Evolutionary conservation across 2,329 filamentous ascomycete species (phyloP).

Genomic region (Xylariaceae sp.): DNA sequence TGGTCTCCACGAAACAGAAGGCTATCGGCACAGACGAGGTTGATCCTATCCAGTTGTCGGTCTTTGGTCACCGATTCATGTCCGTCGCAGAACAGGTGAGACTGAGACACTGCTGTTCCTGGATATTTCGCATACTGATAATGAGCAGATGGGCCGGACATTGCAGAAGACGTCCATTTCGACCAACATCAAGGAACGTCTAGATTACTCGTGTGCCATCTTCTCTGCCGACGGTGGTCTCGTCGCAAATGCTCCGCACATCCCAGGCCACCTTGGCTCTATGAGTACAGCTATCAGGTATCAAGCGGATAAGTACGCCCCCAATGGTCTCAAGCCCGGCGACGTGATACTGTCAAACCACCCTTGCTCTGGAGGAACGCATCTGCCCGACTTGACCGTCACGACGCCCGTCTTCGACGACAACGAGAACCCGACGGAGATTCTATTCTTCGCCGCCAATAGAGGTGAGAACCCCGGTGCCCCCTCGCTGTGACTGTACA

Average conservation of each 20-base stretch:
- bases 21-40: constrained; percentile 51
- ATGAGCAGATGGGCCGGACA: constrained; percentile 59
- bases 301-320: constrained; percentile 4
- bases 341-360: constrained; percentile 69
- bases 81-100: constrained; percentile 59
- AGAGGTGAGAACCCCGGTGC: constrained; percentile 25
- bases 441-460: constrained; percentile 15
- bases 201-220: constrained; percentile 74
- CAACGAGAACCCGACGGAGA: constrained; percentile 7
- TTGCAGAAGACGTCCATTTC: constrained; percentile 70
- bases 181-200: constrained; percentile 71
- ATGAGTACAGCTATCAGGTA: constrained; percentile 64
- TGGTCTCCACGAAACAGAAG: constrained; percentile 46
- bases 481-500: not conserved
- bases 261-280: constrained; percentile 66
- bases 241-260: constrained; percentile 66
- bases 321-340: constrained; percentile 54
- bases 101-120: not conserved
- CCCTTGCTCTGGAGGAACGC: constrained; percentile 13
- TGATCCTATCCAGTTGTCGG: constrained; percentile 66
- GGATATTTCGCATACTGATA: not conserved
- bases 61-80: constrained; percentile 78
- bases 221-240: constrained; percentile 67
- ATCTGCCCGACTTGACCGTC: constrained; percentile 14
- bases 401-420: constrained; percentile 12